Conservation (phyloP, 495 filamentous ascomycete species). For the Aspergillus asperescens region DNA sequence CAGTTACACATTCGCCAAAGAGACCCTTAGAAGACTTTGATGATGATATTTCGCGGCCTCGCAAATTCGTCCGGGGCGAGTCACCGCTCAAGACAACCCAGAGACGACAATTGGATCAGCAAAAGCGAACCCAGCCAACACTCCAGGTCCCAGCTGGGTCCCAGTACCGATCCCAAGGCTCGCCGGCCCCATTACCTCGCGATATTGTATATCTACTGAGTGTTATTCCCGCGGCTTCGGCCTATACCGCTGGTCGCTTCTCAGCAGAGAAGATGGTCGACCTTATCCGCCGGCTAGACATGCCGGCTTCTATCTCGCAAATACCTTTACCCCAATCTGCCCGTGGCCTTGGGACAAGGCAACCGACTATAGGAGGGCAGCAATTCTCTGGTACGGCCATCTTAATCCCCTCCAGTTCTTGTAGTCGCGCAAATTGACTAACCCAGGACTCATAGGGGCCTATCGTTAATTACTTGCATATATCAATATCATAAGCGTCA, state of each 20-base stretch:
- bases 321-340: conserved; percentile 37
- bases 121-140: conserved; percentile 47
- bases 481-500: background rate
- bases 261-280: conserved; percentile 66
- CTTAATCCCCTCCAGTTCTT: background rate
- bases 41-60: conserved; percentile 59
- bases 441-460: conserved; percentile 20
- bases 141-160: conserved; percentile 33
- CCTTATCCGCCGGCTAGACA: conserved; percentile 59
- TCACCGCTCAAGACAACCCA: conserved; percentile 85
- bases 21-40: conserved; percentile 72
- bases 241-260: conserved; percentile 63
- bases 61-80: conserved; percentile 75
- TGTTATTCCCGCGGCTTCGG: conserved; percentile 71
- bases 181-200: conserved; percentile 58
- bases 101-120: conserved; percentile 74
- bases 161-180: conserved; percentile 40
- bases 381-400: conserved; percentile 33
- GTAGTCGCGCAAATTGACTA: background rate
- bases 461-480: conserved; percentile 26
- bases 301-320: conserved; percentile 54
- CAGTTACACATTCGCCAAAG: conserved; percentile 68
- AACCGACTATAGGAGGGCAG: conserved; percentile 21
- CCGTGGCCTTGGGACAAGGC: conserved; percentile 27
- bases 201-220: conserved; percentile 77